phyloP scores from a whole-genome alignment of 78 protist genomes.

The Dictyostelium purpureum region DNA sequence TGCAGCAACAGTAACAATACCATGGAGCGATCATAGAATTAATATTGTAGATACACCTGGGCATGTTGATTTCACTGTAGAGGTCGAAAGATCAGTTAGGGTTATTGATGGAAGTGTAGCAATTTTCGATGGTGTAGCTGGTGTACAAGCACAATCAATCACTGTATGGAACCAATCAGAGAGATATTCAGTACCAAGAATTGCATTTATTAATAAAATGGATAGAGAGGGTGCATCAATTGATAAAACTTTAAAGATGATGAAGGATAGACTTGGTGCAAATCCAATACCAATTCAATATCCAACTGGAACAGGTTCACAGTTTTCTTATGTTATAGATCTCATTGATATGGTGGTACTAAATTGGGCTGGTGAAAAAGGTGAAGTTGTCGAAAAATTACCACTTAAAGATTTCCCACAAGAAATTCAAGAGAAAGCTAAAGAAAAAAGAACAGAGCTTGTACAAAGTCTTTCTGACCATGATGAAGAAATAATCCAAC shows the following conservation, averaged over 20 bases:
- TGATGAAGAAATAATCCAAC: slow-evolving; percentile 63
- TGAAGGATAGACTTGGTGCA: slow-evolving; percentile 32
- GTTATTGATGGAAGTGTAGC: slow-evolving; percentile 94
- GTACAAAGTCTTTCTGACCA: slow-evolving; percentile 40
- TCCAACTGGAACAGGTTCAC: slow-evolving; percentile 64
- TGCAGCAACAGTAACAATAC: slow-evolving; percentile 89
- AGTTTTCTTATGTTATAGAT: slow-evolving; percentile 77
- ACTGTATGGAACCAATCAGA: slow-evolving; percentile 90
- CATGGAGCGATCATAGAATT: slow-evolving; percentile 86
- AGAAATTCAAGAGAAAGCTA: neutral
- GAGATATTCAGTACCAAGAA: slow-evolving; percentile 87
- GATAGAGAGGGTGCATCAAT: slow-evolving; percentile 93
- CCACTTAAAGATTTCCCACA: neutral
- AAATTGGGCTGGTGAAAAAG: slow-evolving; percentile 40
- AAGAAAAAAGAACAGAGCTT: slow-evolving; percentile 6
- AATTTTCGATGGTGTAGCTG: slow-evolving; percentile 93
- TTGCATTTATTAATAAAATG: slow-evolving; percentile 95
- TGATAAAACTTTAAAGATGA: slow-evolving; percentile 29
- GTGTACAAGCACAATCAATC: slow-evolving; percentile 93
- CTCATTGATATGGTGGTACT: slow-evolving; percentile 48
- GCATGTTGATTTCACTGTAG: slow-evolving; percentile 98
- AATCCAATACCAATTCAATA: slow-evolving; percentile 79
- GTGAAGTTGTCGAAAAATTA: slow-evolving; percentile 13
- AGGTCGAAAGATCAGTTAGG: slow-evolving; percentile 92
- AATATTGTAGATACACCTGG: slow-evolving; percentile 98